These are phyloP conservation scores for Solanum hybrid DNA, from an alignment of 305 asterid species.

Conservation along the genomic window DNA sequence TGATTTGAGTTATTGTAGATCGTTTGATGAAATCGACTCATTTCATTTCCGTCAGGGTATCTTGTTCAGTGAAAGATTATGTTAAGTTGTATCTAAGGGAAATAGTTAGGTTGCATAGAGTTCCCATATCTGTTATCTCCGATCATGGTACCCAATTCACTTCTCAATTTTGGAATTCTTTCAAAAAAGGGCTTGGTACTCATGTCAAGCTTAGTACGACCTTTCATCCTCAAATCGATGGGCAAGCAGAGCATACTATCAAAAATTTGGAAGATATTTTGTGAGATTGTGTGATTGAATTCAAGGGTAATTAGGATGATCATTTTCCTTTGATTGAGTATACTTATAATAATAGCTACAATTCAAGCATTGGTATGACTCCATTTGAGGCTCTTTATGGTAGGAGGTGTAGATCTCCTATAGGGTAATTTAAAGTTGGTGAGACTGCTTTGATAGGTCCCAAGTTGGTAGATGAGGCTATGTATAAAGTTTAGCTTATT, in stretches of 20 bases:
- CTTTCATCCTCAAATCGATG: background rate
- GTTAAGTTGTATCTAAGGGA: background rate
- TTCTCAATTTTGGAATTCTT: background rate
- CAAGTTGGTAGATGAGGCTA: background rate
- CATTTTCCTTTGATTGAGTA: background rate
- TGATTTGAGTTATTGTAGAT: background rate
- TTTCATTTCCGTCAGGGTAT: background rate
- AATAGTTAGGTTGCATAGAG: background rate
- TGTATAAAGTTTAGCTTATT: background rate
- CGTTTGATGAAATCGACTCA: background rate
- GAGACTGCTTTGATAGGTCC: background rate
- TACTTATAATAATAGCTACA: background rate
- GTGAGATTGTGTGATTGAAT: background rate
- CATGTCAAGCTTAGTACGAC: background rate
- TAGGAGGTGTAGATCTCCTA: background rate
- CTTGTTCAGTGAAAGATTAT: background rate
- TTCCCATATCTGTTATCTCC: background rate
- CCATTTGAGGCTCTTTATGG: background rate
- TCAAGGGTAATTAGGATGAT: background rate
- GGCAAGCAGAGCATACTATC: background rate
- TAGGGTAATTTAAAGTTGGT: background rate
- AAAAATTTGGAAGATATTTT: background rate
- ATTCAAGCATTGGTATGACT: background rate
- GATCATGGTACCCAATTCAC: background rate
- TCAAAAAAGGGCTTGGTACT: background rate